phyloP scores from a whole-genome alignment of 2,329 filamentous ascomycete species.

The Cadophora sp. region DNA sequence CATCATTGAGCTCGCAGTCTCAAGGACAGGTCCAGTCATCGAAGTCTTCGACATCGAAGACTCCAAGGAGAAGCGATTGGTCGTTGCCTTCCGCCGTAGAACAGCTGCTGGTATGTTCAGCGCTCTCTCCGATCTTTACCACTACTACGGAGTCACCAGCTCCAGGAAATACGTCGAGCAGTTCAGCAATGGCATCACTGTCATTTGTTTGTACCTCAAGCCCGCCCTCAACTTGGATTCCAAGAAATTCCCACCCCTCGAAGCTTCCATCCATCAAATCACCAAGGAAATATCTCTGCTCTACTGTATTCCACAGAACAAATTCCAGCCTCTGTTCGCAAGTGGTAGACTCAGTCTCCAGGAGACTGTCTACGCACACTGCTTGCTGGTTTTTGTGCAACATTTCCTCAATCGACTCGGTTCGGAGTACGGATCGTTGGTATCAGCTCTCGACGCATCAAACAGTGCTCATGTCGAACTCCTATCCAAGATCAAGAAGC shows the following conservation, averaged over 20 bases:
- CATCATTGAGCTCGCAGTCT: slow-evolving; percentile 85
- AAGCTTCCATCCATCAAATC: slow-evolving; percentile 96
- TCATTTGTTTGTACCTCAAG: slow-evolving; percentile 94
- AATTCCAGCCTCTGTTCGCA: slow-evolving; percentile 89
- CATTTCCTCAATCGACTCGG: slow-evolving; percentile 95
- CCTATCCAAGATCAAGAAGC: slow-evolving; percentile 92
- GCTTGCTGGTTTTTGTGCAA: slow-evolving; percentile 95
- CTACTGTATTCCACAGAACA: slow-evolving; percentile 98
- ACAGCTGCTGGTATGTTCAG: slow-evolving; percentile 95
- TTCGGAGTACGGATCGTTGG: slow-evolving; percentile 88
- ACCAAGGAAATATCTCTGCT: slow-evolving; percentile 97
- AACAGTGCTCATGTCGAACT: slow-evolving; percentile 85
- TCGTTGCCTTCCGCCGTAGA: slow-evolving; percentile 92
- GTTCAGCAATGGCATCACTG: slow-evolving; percentile 97
- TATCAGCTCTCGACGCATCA: slow-evolving; percentile 77
- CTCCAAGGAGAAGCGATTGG: slow-evolving; percentile 88
- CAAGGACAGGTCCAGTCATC: slow-evolving; percentile 90
- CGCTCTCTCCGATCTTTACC: slow-evolving; percentile 92
- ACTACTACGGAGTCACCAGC: slow-evolving; percentile 97
- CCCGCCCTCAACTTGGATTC: slow-evolving; percentile 67
- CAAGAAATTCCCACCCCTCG: slow-evolving; percentile 75
- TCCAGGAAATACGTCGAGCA: slow-evolving; percentile 98
- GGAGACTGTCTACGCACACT: slow-evolving; percentile 97
- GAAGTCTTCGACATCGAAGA: slow-evolving; percentile 97
- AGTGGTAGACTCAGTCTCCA: slow-evolving; percentile 87